Evolutionary conservation across 1,284 basidiomycete species (phyloP).

Genomic region (Puccinia hordei): DNA sequence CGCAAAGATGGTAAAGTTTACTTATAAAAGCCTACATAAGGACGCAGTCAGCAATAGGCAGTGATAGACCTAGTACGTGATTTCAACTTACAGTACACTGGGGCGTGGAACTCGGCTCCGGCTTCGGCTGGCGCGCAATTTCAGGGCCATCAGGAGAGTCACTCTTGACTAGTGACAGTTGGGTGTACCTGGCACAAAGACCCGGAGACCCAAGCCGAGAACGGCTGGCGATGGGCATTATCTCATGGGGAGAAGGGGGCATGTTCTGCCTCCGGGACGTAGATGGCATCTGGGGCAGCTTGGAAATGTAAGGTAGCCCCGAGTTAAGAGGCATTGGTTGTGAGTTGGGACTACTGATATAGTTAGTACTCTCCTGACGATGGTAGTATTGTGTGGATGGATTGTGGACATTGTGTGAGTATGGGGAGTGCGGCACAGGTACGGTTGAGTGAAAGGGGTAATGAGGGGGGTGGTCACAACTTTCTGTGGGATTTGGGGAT

Average conservation of each 20-base stretch:
- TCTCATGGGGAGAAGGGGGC: conserved; percentile 9
- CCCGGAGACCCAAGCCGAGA: conserved; percentile 25
- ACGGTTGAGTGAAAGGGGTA: conserved; percentile 34
- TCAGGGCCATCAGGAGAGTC: conserved; percentile 20
- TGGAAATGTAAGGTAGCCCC: conserved; percentile 37
- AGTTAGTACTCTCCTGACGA: conserved; percentile 26
- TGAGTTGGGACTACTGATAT: conserved; percentile 34
- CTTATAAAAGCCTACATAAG: conserved; percentile 48
- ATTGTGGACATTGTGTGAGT: conserved; percentile 20
- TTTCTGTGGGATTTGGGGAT: conserved; percentile 23
- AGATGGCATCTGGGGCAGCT: conserved; percentile 30
- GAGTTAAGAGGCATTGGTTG: conserved; percentile 15
- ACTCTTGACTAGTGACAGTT: conserved; percentile 14
- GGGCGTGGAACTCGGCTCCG: not conserved
- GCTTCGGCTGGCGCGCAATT: conserved; percentile 11
- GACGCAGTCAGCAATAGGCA: not conserved
- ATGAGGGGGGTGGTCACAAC: conserved; percentile 25
- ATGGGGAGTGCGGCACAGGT: conserved; percentile 27
- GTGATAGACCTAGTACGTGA: not conserved
- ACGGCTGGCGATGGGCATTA: conserved; percentile 31
- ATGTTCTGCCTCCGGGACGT: conserved; percentile 29
- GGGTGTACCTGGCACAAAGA: conserved; percentile 8
- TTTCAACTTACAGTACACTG: conserved; percentile 34
- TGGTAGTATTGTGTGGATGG: conserved; percentile 31
- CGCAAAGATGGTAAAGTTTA: conserved; percentile 49